Base-by-base conservation (phyloP, 176 grass and related monocot species). In the Phragmites australis region DNA sequence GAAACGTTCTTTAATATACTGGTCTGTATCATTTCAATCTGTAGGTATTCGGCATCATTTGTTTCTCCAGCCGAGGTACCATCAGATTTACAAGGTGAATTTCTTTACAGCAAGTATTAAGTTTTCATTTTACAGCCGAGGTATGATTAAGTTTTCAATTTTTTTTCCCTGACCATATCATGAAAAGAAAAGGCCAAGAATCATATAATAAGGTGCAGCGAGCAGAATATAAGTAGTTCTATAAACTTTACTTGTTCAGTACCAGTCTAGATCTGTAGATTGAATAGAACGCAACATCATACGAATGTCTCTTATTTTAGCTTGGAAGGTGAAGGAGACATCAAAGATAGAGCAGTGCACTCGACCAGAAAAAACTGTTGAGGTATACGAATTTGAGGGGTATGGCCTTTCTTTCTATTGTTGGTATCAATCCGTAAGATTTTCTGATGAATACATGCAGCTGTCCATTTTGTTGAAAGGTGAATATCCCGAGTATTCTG, bases 311-410 rank as follows among this genome's bases (percentile, higher is more conserved):
- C 9, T 68, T 26, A 3, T 87, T 66, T 66, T 69, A 98, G 95
- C 83, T 88, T 48, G 75, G 23, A 94, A 90, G 83, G 67, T 98
- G 65, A 98, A 98, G 79, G 95, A 98, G 60, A 83, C 92, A 21
- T 98, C 92, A 57, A 98, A 98, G 43, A 40, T 83, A 47, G 81
- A 45, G 40, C 83, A 93, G 82, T 93, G 90, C 63, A 81, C 90
- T 25, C 83, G 90, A 12, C 92, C 95, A 31, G 86, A 87, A 59
- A 98, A 94, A 30, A 92, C 95, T 43, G 89, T 98, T 9, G 95
- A 98, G 82, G 93, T 98, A 72, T 94, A 98, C 70, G 95, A 98
- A 70, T 98, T 98, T 84, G 92, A 98, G 84, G 86, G 95, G 92
- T 98, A 85, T 9, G 19, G 9, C 44, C 6, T 70, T 47, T 57